Base-by-base conservation (phyloP, 768 basidiomycete species). In the Leccinellum albellum region DNA sequence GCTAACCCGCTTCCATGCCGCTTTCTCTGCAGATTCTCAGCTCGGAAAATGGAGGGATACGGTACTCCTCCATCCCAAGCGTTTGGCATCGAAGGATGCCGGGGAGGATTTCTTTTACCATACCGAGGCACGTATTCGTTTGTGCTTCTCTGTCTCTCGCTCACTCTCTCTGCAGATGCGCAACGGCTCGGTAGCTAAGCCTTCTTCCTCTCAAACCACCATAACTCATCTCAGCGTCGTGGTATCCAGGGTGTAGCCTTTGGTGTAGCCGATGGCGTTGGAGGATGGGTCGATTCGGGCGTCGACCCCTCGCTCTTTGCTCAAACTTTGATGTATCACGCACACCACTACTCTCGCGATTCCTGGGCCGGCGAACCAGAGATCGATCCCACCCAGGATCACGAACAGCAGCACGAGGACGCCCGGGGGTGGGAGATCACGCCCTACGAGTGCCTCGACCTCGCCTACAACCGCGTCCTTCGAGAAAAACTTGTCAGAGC, bases 221-320 rank as follows among this genome's bases (percentile, higher is more conserved):
- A 61, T 44, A 56, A 66, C 61, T 62, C 60, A 56, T 61, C 73
- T 50, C 70, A 67, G 44, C 61, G 20, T 46, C 28, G 33, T 21
- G 15, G 23, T 47, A 0, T 23, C n/a, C 29, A 91, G 89, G 89
- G 89, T 23, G 69, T 91, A 28, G 82, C 88, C 2, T 78, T 97
- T 53, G 93, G 91, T 35, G 83, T 97, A 5, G 91, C 94, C 37
- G 94, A 98, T 64, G 94, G 94, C 20, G 94, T 97, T 4, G 94
- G 94, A 2, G 94, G 94, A 20, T 98, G 95, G 95, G 81, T 83
- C 49, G 83, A 87, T 35, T 82, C 83, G 26, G 89, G 91, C 15
- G 82, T 91, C 52, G 93, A 97, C 72, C 92, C 92, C 1, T 87
- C 92, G 0, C 75, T 95, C 46, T 98, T 95, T 75, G 87, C 93